Evolutionary conservation across 805 yeast species (phyloP), one percentile per base, ranked within the genome.

Genomic region (Wickerhamomyces ciferrii): DNA sequence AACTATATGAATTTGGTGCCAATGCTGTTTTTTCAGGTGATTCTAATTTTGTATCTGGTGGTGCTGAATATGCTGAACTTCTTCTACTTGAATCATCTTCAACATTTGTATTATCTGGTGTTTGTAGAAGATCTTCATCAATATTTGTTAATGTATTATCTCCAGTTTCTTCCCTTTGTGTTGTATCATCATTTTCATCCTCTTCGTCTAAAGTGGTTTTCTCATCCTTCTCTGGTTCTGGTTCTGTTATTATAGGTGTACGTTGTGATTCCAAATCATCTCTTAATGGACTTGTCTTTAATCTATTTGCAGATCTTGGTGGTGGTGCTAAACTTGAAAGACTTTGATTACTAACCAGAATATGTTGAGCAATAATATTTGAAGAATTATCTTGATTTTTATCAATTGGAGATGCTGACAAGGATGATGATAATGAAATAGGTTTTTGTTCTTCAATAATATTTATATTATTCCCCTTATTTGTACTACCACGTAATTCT

Each of bases 251-350:
- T 5, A 9, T 31, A 6, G 23, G 36, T 19, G 17, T 41, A n/a
- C 9, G 5, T 2, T 4, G 20, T n/a, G n/a, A n/a, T 21, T 39
- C 24, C 5, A 25, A 8, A 2, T 21, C 42, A 13, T 17, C 23
- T 39, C 9, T 41, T 21, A 41, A n/a, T 23, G 52, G 48, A 24
- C 46, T 43, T 13, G 49, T 43, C 29, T 39, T 55, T 7, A 50
- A 51, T 43, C 74, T 64, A 27, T 69, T 69, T 0, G 67, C 66
- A 1, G 75, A 70, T 45, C 75, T 59, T 29, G 72, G 69, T 9
- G 75, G 75, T 17, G 63, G 54, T 5, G 48, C 53, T 6, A 62
- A 37, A 27, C 46, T 36, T 2, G 21, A n/a, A 8, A 44, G 41
- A 40, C 41, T 21, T 32, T 43, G 32, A 44, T 27, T 23, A 27